phyloP scores from a whole-genome alignment of 768 basidiomycete genomes.

The Termitomyces sp. region DNA sequence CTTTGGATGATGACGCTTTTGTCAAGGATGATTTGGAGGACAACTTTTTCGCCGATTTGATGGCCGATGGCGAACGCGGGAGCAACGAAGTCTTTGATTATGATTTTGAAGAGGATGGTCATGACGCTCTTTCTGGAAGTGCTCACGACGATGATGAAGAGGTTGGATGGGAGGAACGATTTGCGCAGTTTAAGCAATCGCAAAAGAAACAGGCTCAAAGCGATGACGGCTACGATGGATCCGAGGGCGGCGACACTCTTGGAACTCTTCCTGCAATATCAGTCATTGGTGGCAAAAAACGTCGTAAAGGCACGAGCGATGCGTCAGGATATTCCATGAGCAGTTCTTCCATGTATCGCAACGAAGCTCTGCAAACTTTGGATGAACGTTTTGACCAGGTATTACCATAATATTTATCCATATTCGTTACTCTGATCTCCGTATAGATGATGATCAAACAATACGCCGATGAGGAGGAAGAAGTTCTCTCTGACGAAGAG shows the following conservation, averaged over 20 bases:
- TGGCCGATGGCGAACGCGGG: conserved; percentile 66
- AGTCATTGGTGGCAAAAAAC: conserved; percentile 75
- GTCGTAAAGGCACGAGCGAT: conserved; percentile 72
- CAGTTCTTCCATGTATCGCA: conserved; percentile 93
- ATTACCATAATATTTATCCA: neutral
- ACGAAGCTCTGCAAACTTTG: conserved; percentile 80
- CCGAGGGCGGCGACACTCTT: conserved; percentile 81
- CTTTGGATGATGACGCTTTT: conserved; percentile 94
- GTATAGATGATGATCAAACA: conserved; percentile 71
- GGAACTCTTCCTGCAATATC: conserved; percentile 68
- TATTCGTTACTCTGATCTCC: neutral
- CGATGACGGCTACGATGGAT: conserved; percentile 48
- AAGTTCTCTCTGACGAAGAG: conserved; percentile 26
- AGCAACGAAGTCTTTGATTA: conserved; percentile 61
- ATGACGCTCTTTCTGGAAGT: conserved; percentile 16
- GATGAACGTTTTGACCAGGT: conserved; percentile 97
- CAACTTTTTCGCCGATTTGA: conserved; percentile 72
- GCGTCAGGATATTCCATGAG: conserved; percentile 97
- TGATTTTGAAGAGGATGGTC: conserved; percentile 59
- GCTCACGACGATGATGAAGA: conserved; percentile 25
- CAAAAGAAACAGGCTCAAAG: conserved; percentile 40
- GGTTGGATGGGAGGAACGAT: conserved; percentile 68
- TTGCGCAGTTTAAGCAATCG: conserved; percentile 74
- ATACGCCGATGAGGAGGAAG: conserved; percentile 60
- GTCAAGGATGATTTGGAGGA: conserved; percentile 75